phyloP scores from a whole-genome alignment of 2,329 filamentous ascomycete genomes.

The Phialemonium atrogriseum region DNA sequence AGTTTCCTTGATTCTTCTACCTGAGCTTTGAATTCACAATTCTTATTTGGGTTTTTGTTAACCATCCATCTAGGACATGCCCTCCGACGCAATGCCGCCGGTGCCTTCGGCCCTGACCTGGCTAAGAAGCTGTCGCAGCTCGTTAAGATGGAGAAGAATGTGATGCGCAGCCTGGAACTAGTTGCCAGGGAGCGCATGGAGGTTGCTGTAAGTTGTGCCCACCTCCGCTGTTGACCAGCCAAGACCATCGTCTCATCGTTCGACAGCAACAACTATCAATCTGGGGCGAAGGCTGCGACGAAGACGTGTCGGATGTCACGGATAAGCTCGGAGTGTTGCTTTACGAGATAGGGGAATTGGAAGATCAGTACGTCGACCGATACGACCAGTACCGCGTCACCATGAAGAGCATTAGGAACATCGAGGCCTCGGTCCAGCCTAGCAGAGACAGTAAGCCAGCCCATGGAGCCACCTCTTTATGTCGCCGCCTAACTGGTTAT shows the following conservation, averaged over 20 bases:
- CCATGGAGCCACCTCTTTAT: neutral
- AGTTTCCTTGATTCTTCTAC: too few species aligned
- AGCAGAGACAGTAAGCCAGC: constrained; percentile 91
- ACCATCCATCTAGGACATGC: constrained; percentile 44
- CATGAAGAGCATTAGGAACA: constrained; percentile 99
- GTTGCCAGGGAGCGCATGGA: constrained; percentile 97
- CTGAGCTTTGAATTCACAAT: too few species aligned
- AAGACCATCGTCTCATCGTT: constrained; percentile 6
- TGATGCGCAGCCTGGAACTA: constrained; percentile 96
- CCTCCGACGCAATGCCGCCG: constrained; percentile 65
- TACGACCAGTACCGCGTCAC: constrained; percentile 99
- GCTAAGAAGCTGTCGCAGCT: constrained; percentile 96
- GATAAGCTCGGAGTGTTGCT: constrained; percentile 97
- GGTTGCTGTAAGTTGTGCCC: constrained; percentile 66
- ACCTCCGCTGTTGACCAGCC: neutral
- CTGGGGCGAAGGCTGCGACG: constrained; percentile 92
- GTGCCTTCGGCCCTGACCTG: constrained; percentile 75
- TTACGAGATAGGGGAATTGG: constrained; percentile 96
- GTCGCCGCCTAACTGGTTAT: constrained; percentile 11
- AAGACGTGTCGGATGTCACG: constrained; percentile 97
- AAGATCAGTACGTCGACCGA: constrained; percentile 96
- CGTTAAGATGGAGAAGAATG: constrained; percentile 99
- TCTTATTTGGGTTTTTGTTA: too few species aligned
- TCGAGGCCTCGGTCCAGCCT: constrained; percentile 95
- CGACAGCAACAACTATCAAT: constrained; percentile 92